Evolutionary conservation across 75 land plant species (phyloP).

Genomic region (Picea sitchensis): DNA sequence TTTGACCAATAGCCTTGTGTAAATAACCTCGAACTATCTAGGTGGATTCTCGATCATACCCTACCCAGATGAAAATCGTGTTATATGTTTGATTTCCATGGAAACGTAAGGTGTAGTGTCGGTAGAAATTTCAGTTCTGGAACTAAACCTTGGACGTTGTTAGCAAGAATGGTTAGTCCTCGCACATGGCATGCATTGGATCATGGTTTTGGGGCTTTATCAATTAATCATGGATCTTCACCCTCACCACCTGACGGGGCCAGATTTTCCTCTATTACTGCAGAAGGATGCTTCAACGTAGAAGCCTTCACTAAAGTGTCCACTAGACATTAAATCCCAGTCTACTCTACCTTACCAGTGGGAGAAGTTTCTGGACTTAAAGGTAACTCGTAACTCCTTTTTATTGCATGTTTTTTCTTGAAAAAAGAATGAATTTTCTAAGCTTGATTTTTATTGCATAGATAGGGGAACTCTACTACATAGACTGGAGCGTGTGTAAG

Average conservation of each 20-base stretch:
- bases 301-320: background rate
- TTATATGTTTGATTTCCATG: too few relatives aligned
- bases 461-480: slow-evolving; percentile 1
- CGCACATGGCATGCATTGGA: background rate
- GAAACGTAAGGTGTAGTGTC: too few relatives aligned
- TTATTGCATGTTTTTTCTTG: background rate
- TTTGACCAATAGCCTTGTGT: too few relatives aligned
- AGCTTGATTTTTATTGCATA: background rate
- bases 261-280: background rate
- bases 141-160: too few relatives aligned
- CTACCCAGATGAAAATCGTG: too few relatives aligned
- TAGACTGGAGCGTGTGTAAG: background rate
- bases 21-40: too few relatives aligned
- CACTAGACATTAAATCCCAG: background rate
- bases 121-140: too few relatives aligned
- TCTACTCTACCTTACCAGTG: background rate
- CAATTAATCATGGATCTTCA: slow-evolving; percentile 3
- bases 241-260: background rate
- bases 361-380: slow-evolving; percentile 9
- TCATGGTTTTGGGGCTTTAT: background rate
- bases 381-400: background rate
- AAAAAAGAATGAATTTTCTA: background rate
- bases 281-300: background rate
- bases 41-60: too few relatives aligned
- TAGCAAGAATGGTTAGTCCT: background rate